These are phyloP conservation scores for Ettlia oleoabundans DNA, from an alignment of 139 green algal genomes.

Conservation along the genomic window DNA sequence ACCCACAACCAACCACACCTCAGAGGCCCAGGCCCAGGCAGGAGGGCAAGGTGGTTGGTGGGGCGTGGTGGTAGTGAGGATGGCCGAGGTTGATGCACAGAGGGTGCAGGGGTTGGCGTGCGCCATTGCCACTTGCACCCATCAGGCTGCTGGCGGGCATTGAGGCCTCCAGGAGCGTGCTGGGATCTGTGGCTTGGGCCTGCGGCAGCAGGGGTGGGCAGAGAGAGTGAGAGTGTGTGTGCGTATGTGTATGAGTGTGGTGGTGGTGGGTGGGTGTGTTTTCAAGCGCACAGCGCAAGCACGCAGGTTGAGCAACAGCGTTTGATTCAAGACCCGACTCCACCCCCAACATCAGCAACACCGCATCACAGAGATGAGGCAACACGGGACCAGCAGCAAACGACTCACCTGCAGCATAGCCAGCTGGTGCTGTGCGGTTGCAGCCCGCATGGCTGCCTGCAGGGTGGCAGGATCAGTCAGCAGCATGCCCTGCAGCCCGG, in stretches of 20 bases:
- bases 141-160: not conserved
- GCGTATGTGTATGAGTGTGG: too few species aligned
- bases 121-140: not conserved
- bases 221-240: too few species aligned
- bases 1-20: not conserved
- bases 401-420: slow-evolving; percentile 14
- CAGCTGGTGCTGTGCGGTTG: slow-evolving; percentile 13
- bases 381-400: not conserved
- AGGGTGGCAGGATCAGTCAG: not conserved
- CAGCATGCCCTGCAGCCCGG: slow-evolving; percentile 21
- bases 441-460: slow-evolving; percentile 20
- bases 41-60: not conserved
- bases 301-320: too few species aligned
- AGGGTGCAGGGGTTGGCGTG: slow-evolving; percentile 12
- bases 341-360: not conserved
- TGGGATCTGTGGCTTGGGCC: too few species aligned
- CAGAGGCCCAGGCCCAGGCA: not conserved
- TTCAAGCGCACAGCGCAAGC: too few species aligned
- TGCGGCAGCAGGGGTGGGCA: not conserved
- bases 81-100: slow-evolving; percentile 22
- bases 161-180: not conserved
- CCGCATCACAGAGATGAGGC: not conserved
- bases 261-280: too few species aligned
- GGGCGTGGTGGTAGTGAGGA: too few species aligned
- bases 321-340: too few species aligned